Evolutionary conservation across 179 eudicot species (phyloP).

Genomic region (Patellifolia procumbens): DNA sequence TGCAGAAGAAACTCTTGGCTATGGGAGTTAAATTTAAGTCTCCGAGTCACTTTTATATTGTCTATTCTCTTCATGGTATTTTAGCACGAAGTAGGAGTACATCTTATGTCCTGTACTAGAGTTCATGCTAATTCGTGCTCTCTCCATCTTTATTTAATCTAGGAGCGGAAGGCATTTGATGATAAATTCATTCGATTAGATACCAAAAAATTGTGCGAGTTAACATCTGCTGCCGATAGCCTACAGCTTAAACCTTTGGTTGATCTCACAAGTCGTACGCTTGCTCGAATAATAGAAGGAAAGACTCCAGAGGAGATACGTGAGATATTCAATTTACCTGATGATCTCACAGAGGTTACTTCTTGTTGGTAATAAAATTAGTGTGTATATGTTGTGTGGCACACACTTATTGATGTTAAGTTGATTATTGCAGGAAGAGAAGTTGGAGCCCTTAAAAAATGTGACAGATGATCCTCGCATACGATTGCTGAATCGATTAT

Average conservation of each 20-base stretch:
- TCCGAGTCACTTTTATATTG: neutral
- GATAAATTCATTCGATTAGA: constrained; percentile 59
- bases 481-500: constrained; percentile 69
- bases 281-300: constrained; percentile 73
- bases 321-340: constrained; percentile 63
- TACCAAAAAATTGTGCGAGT: constrained; percentile 60
- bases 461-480: constrained; percentile 84
- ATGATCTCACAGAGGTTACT: constrained; percentile 76
- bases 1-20: neutral
- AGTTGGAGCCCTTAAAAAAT: constrained; percentile 75
- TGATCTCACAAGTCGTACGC: constrained; percentile 67
- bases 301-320: constrained; percentile 75
- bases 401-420: constrained; percentile 24
- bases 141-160: constrained; percentile 6
- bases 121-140: neutral
- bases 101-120: neutral
- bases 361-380: constrained; percentile 18
- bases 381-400: constrained; percentile 4
- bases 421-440: constrained; percentile 65
- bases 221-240: constrained; percentile 75
- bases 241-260: constrained; percentile 70
- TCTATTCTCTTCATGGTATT: too few species aligned
- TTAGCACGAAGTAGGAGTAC: neutral
- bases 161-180: constrained; percentile 80
- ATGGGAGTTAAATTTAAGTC: neutral